Percentiles rank a stretch among this genome's conserved stretches.
phyloP scores from a whole-genome alignment of 2,329 filamentous ascomycete species.

The Madurella fahalii region DNA sequence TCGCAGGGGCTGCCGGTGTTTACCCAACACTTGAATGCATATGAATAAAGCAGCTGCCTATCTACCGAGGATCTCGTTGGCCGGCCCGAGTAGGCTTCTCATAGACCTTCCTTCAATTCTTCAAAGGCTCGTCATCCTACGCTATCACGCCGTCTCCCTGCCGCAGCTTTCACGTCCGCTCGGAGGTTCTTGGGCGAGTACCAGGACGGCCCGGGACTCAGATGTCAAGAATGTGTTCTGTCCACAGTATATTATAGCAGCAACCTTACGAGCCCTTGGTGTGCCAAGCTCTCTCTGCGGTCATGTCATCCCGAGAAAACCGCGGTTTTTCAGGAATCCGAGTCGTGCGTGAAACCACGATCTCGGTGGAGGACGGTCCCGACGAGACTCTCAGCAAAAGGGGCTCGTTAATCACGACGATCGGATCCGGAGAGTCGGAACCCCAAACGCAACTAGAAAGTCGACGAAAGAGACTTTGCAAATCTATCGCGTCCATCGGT shows the following conservation, averaged over 20 bases:
- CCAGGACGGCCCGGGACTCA: background rate
- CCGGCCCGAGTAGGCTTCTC: too few species aligned
- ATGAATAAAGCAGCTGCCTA: too few species aligned
- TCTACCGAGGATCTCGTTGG: too few species aligned
- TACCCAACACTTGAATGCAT: too few species aligned
- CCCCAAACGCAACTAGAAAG: background rate
- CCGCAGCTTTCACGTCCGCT: too few species aligned
- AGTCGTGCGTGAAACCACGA: conserved; percentile 14
- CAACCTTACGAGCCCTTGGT: background rate
- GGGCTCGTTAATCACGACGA: background rate
- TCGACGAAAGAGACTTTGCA: too few species aligned
- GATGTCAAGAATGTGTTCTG: too few species aligned
- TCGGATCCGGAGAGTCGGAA: background rate
- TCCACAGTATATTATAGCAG: too few species aligned
- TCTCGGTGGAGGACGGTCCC: conserved; percentile 11
- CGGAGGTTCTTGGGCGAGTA: background rate
- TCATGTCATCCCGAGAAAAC: background rate
- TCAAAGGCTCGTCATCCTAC: background rate
- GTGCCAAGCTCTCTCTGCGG: background rate
- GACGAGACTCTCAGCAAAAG: background rate
- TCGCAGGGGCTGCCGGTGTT: background rate
- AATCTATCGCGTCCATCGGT: too few species aligned
- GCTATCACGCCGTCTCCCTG: too few species aligned
- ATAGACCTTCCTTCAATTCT: background rate
- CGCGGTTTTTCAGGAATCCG: conserved; percentile 1